These are phyloP conservation scores for Fabrea salina DNA, from an alignment of 169 alveolate species.

Conservation along the genomic window DNA sequence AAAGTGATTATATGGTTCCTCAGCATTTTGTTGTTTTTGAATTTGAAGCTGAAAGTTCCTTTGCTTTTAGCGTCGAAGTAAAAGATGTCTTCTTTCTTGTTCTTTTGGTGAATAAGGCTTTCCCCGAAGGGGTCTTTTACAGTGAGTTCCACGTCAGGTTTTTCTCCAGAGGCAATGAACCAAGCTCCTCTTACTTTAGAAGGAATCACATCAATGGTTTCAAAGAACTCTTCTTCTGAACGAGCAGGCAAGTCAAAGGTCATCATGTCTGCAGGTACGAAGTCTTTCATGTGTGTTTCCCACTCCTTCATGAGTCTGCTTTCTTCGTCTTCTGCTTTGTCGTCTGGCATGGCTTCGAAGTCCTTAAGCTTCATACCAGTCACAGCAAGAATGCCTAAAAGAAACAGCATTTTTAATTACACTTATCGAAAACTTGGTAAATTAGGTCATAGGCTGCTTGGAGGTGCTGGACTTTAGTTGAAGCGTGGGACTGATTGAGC, in stretches of 20 bases:
- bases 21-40: slow-evolving; percentile 45
- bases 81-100: slow-evolving; percentile 54
- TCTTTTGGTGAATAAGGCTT: slow-evolving; percentile 32
- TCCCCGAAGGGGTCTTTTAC: slow-evolving; percentile 49
- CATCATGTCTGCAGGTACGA: slow-evolving; percentile 65
- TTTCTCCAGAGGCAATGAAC: slow-evolving; percentile 46
- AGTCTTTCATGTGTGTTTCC: slow-evolving; percentile 67
- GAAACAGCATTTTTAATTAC: too few relatives aligned
- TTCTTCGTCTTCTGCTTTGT: slow-evolving; percentile 9
- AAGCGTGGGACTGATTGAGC: too few relatives aligned
- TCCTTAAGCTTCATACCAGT: too few relatives aligned
- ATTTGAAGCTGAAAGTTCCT: slow-evolving; percentile 47
- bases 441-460: too few relatives aligned
- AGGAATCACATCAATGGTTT: slow-evolving; percentile 38
- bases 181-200: slow-evolving; percentile 56
- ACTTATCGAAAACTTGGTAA: too few relatives aligned
- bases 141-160: slow-evolving; percentile 50
- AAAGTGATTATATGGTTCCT: slow-evolving; percentile 45
- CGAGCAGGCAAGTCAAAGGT: slow-evolving; percentile 48
- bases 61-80: slow-evolving; percentile 47
- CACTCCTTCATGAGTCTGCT: slow-evolving; percentile 59
- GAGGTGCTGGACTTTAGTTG: too few relatives aligned
- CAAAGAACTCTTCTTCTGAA: slow-evolving; percentile 56
- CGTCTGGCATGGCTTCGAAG: too few relatives aligned
- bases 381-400: too few relatives aligned